phyloP scores from a whole-genome alignment of 2,329 filamentous ascomycete species.

The Eurotiales sp. region DNA sequence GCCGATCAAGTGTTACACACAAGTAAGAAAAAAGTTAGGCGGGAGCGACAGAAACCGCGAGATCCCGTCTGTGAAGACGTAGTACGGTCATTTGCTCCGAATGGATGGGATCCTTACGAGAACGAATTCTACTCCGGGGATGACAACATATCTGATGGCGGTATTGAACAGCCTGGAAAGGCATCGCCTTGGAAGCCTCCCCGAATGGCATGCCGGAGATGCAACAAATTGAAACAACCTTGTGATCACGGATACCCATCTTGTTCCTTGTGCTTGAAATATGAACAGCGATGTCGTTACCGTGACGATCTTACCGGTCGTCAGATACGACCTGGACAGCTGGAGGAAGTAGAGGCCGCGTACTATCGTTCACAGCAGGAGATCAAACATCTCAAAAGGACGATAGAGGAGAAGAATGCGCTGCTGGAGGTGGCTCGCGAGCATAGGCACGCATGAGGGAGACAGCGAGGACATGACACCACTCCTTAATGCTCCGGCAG shows the following conservation, averaged over 20 bases:
- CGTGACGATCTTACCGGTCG: conserved; percentile 7
- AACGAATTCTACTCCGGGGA: conserved; percentile 10
- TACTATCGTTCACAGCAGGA: background rate
- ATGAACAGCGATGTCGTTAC: conserved; percentile 2
- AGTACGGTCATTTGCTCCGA: conserved; percentile 1
- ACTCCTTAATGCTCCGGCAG: background rate
- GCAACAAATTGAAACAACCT: conserved; percentile 8
- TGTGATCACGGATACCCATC: conserved; percentile 10
- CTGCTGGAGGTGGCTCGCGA: background rate
- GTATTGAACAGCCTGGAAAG: background rate
- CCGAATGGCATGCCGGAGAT: conserved; percentile 11
- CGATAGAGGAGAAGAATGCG: background rate
- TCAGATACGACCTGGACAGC: conserved; percentile 8
- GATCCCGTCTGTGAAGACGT: background rate
- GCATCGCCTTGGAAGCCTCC: conserved; percentile 6
- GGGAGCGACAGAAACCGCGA: background rate
- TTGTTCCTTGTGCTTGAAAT: background rate
- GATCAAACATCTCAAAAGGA: background rate
- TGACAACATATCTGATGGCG: conserved; percentile 6
- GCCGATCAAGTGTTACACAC: background rate
- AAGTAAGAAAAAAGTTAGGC: background rate
- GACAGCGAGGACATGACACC: background rate
- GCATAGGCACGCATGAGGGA: background rate
- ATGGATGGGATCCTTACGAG: conserved; percentile 1
- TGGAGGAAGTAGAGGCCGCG: conserved; percentile 6